Conservation (phyloP, 495 filamentous ascomycete genomes). For the Podospora pseudoanserina region DNA sequence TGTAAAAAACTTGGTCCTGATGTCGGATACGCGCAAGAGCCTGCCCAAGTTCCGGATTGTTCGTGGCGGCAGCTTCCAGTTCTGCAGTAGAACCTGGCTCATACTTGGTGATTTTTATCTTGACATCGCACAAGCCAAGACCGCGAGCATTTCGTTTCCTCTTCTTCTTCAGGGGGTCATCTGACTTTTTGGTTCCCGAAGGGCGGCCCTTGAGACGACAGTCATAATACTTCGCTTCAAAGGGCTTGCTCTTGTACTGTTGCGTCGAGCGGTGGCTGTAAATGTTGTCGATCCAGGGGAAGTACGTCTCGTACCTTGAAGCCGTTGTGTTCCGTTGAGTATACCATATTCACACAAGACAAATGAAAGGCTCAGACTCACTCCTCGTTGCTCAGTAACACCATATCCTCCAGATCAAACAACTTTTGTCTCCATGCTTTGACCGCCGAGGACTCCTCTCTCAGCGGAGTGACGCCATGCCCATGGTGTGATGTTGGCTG, state of each 20-base stretch:
- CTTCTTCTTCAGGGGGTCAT: conserved; percentile 86
- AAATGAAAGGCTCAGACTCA: conserved; percentile 41
- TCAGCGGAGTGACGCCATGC: neutral
- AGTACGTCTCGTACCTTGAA: conserved; percentile 77
- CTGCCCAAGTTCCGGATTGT: conserved; percentile 12
- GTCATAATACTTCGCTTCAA: conserved; percentile 86
- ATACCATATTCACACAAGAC: neutral
- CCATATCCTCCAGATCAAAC: conserved; percentile 72
- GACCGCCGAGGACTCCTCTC: neutral
- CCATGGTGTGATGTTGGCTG: neutral
- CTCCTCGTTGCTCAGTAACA: conserved; percentile 76
- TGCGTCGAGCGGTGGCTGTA: conserved; percentile 90
- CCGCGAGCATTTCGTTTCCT: conserved; percentile 74
- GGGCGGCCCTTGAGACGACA: conserved; percentile 84
- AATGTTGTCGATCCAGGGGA: conserved; percentile 86
- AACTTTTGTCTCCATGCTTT: conserved; percentile 68
- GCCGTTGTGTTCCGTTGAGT: conserved; percentile 1
- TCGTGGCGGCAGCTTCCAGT: conserved; percentile 26
- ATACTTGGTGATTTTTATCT: conserved; percentile 89
- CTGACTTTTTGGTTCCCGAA: conserved; percentile 77
- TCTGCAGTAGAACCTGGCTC: conserved; percentile 53
- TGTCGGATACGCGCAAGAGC: conserved; percentile 27
- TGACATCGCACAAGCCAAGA: conserved; percentile 81
- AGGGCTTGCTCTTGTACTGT: conserved; percentile 76
- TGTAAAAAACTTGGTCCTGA: conserved; percentile 54